These are phyloP conservation scores for Aspergillus kassunensis DNA, from an alignment of 495 filamentous ascomycete genomes.

Conservation along the genomic window DNA sequence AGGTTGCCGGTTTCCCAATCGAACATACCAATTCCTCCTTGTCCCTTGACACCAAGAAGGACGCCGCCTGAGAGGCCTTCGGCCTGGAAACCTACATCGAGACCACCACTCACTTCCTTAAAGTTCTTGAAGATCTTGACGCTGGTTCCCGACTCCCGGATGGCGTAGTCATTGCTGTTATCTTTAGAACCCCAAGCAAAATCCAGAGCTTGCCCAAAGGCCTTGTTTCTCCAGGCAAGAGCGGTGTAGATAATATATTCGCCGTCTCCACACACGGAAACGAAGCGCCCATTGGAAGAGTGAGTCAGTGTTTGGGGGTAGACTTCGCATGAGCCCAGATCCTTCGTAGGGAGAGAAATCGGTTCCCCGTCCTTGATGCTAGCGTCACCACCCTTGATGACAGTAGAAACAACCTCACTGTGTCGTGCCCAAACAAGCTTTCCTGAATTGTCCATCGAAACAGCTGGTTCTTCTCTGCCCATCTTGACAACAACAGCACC, in stretches of 20 bases:
- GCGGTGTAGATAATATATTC: conserved; percentile 99
- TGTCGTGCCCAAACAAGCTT: conserved; percentile 96
- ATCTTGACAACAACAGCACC: conserved; percentile 97
- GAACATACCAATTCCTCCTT: conserved; percentile 91
- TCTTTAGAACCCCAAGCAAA: conserved; percentile 98
- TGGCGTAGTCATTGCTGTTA: conserved; percentile 97
- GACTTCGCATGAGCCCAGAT: conserved; percentile 91
- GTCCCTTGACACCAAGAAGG: conserved; percentile 90
- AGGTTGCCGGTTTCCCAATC: conserved; percentile 91
- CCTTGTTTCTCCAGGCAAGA: conserved; percentile 95
- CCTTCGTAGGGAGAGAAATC: conserved; percentile 83
- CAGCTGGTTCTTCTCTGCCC: conserved; percentile 93
- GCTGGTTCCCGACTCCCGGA: conserved; percentile 86
- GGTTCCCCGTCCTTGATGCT: conserved; percentile 83
- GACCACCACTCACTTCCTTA: conserved; percentile 80
- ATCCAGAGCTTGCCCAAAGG: conserved; percentile 89
- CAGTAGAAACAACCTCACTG: conserved; percentile 86
- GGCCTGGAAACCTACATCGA: conserved; percentile 94
- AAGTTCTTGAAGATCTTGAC: conserved; percentile 98
- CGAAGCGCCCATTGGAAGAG: conserved; percentile 96
- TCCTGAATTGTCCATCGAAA: conserved; percentile 92
- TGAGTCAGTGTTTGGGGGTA: conserved; percentile 93
- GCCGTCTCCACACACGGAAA: conserved; percentile 94
- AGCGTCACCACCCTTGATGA: conserved; percentile 88
- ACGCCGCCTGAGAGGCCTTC: conserved; percentile 88